Evolutionary conservation across 495 filamentous ascomycete species (phyloP).

Genomic region (Annulohypoxylon moriforme): DNA sequence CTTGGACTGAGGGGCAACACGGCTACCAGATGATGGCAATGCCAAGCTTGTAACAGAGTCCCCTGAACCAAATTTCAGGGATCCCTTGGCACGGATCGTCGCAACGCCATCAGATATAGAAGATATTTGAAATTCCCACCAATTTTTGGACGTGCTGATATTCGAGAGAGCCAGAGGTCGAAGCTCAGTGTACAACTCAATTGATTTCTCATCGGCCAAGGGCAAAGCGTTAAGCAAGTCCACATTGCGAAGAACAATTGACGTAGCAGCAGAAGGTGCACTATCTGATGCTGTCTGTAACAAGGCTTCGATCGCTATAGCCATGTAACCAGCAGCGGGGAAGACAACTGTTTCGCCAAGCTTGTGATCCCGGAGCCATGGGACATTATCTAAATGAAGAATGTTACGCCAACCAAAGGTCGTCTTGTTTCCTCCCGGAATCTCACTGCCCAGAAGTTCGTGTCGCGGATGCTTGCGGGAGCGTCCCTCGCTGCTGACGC

Average conservation of each 20-base stretch:
- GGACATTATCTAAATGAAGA: constrained; percentile 45
- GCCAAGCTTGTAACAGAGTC: not conserved
- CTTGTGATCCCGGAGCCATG: constrained; percentile 58
- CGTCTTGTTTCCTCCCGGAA: constrained; percentile 35
- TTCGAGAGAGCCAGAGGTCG: constrained; percentile 7
- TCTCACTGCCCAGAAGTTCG: constrained; percentile 52
- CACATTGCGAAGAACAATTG: not conserved
- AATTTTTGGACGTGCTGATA: constrained; percentile 15
- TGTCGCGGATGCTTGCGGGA: constrained; percentile 45
- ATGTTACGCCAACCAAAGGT: constrained; percentile 59
- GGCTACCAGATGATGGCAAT: not conserved
- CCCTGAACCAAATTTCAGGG: constrained; percentile 9
- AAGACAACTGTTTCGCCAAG: constrained; percentile 55
- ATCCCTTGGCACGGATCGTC: constrained; percentile 35
- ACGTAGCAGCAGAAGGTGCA: not conserved
- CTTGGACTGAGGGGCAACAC: not conserved
- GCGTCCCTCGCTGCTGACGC: constrained; percentile 51
- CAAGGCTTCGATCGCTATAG: constrained; percentile 60
- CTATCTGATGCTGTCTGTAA: not conserved
- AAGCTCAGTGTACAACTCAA: constrained; percentile 7
- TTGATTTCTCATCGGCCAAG: not conserved
- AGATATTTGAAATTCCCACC: constrained; percentile 40
- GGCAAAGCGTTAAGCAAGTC: constrained; percentile 1
- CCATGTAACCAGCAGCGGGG: constrained; percentile 60
- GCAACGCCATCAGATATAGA: constrained; percentile 25